Conservation (phyloP, 179 eudicot species). For the Amaranthus tricolor region DNA sequence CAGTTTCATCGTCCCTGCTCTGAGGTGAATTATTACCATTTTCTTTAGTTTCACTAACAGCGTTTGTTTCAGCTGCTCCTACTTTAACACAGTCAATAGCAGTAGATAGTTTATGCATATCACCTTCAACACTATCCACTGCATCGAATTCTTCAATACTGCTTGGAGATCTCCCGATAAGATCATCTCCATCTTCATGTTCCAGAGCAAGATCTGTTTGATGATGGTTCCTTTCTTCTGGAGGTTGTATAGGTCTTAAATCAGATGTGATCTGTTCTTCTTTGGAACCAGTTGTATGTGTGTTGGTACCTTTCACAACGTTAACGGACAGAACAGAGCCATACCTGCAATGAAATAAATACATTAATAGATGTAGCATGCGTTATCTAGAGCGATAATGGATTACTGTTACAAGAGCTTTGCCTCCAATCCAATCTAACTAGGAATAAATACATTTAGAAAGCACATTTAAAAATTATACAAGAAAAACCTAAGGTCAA, state of each 20-base stretch:
- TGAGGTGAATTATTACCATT: slow-evolving; percentile 19
- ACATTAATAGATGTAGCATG: slow-evolving; percentile 11
- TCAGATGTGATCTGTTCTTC: slow-evolving; percentile 21
- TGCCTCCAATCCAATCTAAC: neutral
- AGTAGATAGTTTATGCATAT: slow-evolving; percentile 21
- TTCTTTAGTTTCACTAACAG: slow-evolving; percentile 27
- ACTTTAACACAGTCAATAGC: slow-evolving; percentile 2
- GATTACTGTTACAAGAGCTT: neutral
- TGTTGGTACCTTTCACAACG: slow-evolving; percentile 40
- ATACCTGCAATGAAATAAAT: slow-evolving; percentile 51
- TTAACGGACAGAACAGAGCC: slow-evolving; percentile 72
- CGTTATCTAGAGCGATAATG: neutral
- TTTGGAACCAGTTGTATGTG: slow-evolving; percentile 24
- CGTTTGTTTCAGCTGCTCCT: slow-evolving; percentile 13
- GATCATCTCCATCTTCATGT: slow-evolving; percentile 20
- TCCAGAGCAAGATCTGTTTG: slow-evolving; percentile 20
- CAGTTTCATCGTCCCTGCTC: slow-evolving; percentile 20
- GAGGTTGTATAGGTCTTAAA: slow-evolving; percentile 23
- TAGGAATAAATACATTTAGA: no score
- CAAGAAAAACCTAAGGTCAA: neutral
- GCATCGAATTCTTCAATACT: slow-evolving; percentile 21
- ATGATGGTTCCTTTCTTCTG: slow-evolving; percentile 27
- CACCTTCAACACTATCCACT: slow-evolving; percentile 19
- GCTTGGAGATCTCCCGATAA: slow-evolving; percentile 25
- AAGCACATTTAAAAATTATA: neutral